Percentiles rank a stretch among this genome's conserved stretches.
Evolutionary conservation across 1,284 basidiomycete species (phyloP).

Genomic region (Ceratobasidium sp.): DNA sequence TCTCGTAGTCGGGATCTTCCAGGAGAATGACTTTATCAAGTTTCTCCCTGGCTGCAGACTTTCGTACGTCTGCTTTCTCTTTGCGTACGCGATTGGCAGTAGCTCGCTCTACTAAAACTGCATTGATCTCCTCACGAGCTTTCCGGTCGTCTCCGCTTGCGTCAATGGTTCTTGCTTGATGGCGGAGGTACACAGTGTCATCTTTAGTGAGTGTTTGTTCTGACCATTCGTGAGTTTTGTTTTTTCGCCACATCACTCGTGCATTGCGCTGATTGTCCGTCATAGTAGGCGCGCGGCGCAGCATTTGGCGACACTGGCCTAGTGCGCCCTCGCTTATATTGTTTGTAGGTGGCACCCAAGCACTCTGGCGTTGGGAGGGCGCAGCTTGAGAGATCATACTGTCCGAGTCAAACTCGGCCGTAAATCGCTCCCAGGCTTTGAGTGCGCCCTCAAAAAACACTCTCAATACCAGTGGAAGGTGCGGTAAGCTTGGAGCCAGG

Average conservation of each 20-base stretch:
- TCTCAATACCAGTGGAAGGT: neutral
- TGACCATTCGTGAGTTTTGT: slow-evolving; percentile 5
- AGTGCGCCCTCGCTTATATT: slow-evolving; percentile 25
- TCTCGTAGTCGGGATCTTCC: neutral
- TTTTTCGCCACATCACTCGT: slow-evolving; percentile 11
- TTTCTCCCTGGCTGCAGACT: neutral
- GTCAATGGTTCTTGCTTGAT: neutral
- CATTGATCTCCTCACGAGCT: neutral
- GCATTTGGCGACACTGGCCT: slow-evolving; percentile 20
- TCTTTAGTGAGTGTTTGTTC: neutral
- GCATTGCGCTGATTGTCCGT: slow-evolving; percentile 28
- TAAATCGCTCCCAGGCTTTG: slow-evolving; percentile 36
- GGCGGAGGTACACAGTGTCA: neutral
- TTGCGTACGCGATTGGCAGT: neutral
- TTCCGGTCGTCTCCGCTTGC: neutral
- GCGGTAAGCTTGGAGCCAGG: neutral
- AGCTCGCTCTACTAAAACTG: neutral
- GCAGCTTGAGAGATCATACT: neutral
- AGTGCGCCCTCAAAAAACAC: slow-evolving; percentile 42
- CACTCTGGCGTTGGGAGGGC: neutral
- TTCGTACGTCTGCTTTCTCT: neutral
- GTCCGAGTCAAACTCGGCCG: slow-evolving; percentile 10
- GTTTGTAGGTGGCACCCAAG: slow-evolving; percentile 28
- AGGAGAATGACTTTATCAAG: neutral
- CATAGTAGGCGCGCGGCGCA: neutral